Evolutionary conservation across 2,329 filamentous ascomycete species (phyloP), one percentile per base, ranked within the genome.

Genomic region (Aspergillus sclerotialis): DNA sequence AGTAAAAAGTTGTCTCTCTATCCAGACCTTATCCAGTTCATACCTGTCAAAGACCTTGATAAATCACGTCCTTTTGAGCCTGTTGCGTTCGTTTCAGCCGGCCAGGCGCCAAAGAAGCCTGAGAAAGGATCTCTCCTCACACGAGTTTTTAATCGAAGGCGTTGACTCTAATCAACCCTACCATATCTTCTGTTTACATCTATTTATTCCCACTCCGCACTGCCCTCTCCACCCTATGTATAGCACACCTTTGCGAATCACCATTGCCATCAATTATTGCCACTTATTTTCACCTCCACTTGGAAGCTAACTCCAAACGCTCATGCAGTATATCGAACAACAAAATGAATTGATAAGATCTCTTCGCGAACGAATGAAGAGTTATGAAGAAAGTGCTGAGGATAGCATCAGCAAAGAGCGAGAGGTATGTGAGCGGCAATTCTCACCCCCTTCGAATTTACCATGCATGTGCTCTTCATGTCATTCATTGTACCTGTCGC

Each of bases 301-400:
- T 13, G 17, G 25, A 17, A 33, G 29, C 47, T 50, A 38, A 55
- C 27, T 26, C 18, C 30, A 13, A 19, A 16, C 24, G 11, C 7
- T 13, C 12, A 32, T 40, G 33, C 41, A 66, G 61, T 60, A 65
- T 38, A 65, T 65, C 30, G 56, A 63, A 30, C 55, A 63, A 33
- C 62, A 65, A 42, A 63, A 63, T 35, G 62, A 61, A 36, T 53
- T 62, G 32, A 64, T 65, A 46, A 63, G 64, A 28, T 56, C 56
- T 19, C 50, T 67, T 14, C 62, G 60, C 28, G 60, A 65, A 30
- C 58, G 60, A 26, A 58, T 65, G 39, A 59, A 53, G 38, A 54
- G 58, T 29, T 56, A 60, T 31, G 61, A 66, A 42, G 58, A 65
- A 27, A 50, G 56, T 28, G 41, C 55, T 12, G 54, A 55, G 36